Evolutionary conservation across 1,284 basidiomycete species (phyloP).

Genomic region (Ceratobasidium sp.): DNA sequence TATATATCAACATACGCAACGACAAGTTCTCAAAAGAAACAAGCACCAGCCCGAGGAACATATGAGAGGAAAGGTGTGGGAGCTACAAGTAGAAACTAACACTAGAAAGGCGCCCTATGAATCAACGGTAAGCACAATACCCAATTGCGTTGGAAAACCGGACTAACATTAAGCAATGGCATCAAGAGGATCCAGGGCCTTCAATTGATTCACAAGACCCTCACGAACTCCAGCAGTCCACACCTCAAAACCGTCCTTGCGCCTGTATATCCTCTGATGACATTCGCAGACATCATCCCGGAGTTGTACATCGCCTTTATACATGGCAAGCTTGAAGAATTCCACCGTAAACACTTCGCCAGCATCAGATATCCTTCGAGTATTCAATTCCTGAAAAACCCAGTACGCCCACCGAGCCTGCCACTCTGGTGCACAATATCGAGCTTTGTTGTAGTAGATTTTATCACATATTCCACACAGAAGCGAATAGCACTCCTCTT

Average conservation of each 20-base stretch:
- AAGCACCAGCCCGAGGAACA: no score
- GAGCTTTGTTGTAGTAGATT: neutral
- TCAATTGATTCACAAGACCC: neutral
- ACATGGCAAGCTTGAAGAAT: slow-evolving; percentile 15
- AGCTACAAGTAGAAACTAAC: no score
- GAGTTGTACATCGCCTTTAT: neutral
- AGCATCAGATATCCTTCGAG: neutral
- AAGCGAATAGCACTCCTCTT: neutral
- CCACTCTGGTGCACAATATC: slow-evolving; percentile 18
- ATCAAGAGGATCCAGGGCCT: neutral
- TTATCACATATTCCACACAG: neutral
- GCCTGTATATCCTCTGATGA: neutral
- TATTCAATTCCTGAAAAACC: slow-evolving; percentile 9
- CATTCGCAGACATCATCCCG: neutral
- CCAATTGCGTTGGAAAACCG: no score
- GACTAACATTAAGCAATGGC: neutral
- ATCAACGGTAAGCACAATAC: no score
- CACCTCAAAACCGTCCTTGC: neutral
- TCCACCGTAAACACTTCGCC: neutral
- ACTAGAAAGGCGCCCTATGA: no score
- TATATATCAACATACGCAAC: no score
- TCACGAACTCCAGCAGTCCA: slow-evolving; percentile 1
- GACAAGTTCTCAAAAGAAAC: no score
- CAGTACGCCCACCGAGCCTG: slow-evolving; percentile 14
- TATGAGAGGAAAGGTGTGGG: no score